These are phyloP conservation scores for Suhomyces kilbournensis DNA, from an alignment of 805 yeast genomes.

Conservation along the genomic window DNA sequence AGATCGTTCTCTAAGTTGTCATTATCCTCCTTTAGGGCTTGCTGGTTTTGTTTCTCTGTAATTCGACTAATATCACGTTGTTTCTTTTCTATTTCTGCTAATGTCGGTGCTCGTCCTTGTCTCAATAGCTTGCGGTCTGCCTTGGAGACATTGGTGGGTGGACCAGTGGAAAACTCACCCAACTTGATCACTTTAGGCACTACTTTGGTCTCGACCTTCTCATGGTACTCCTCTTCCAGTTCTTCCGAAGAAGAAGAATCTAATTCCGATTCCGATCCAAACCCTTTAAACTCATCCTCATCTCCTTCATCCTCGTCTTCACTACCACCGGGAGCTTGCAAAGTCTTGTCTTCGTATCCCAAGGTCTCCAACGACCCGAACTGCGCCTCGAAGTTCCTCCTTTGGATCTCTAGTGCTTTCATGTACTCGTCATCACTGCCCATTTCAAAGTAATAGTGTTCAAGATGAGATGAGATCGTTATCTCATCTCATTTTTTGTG, in stretches of 20 bases:
- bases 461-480: neutral
- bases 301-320: slow-evolving; percentile 17
- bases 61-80: slow-evolving; percentile 20
- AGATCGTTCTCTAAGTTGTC: slow-evolving; percentile 66
- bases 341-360: slow-evolving; percentile 47
- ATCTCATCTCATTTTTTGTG: slow-evolving; percentile 1
- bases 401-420: slow-evolving; percentile 47
- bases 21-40: slow-evolving; percentile 37
- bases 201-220: slow-evolving; percentile 5
- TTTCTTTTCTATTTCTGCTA: slow-evolving; percentile 28
- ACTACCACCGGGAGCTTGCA: slow-evolving; percentile 6
- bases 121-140: slow-evolving; percentile 51
- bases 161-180: slow-evolving; percentile 31
- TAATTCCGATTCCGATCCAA: neutral
- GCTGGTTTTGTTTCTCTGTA: slow-evolving; percentile 34
- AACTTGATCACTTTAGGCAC: slow-evolving; percentile 50
- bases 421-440: slow-evolving; percentile 25
- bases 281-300: slow-evolving; percentile 10
- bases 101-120: slow-evolving; percentile 60
- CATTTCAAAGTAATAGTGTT: slow-evolving; percentile 10
- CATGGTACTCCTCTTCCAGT: slow-evolving; percentile 5
- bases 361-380: slow-evolving; percentile 56
- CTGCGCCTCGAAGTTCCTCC: slow-evolving; percentile 60
- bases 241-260: neutral
- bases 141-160: slow-evolving; percentile 30